Conservation (phyloP, 768 basidiomycete species). For the Podaxis sp. region DNA sequence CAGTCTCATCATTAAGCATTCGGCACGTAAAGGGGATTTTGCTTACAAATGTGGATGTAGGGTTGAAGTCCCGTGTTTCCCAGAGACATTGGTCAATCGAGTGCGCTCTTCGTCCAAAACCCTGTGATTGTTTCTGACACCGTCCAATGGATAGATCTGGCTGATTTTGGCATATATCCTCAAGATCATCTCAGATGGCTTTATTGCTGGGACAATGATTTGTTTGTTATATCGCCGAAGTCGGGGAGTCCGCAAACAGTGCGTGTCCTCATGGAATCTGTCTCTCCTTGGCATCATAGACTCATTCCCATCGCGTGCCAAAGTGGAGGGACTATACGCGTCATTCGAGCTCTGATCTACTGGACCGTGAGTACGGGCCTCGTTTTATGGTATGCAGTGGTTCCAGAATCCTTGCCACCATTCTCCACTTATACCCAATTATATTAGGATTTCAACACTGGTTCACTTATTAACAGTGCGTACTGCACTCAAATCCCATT, state of each 20-base stretch:
- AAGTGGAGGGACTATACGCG: conserved; percentile 2
- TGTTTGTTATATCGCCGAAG: conserved; percentile 6
- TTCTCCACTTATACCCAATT: neutral
- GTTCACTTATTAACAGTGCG: conserved; percentile 1
- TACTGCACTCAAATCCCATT: too few species aligned
- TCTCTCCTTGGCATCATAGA: neutral
- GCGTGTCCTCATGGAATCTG: neutral
- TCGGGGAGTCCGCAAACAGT: neutral
- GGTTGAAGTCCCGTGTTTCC: neutral
- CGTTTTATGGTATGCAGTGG: conserved; percentile 1
- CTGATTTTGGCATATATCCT: neutral
- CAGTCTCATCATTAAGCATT: neutral
- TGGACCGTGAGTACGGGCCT: conserved; percentile 7
- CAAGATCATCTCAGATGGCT: conserved; percentile 6
- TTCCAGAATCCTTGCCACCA: neutral
- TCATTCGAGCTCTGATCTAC: neutral
- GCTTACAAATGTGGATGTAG: neutral
- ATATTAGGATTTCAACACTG: conserved; percentile 1
- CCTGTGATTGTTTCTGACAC: neutral
- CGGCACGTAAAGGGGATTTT: too few species aligned
- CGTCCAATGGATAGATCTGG: neutral
- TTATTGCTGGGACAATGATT: conserved; percentile 2
- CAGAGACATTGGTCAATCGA: neutral
- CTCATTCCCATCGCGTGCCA: neutral
- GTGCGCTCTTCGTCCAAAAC: neutral